Evolutionary conservation across 768 basidiomycete genomes (phyloP).

Genomic region (Cystobasidiopsis lactophilus): DNA sequence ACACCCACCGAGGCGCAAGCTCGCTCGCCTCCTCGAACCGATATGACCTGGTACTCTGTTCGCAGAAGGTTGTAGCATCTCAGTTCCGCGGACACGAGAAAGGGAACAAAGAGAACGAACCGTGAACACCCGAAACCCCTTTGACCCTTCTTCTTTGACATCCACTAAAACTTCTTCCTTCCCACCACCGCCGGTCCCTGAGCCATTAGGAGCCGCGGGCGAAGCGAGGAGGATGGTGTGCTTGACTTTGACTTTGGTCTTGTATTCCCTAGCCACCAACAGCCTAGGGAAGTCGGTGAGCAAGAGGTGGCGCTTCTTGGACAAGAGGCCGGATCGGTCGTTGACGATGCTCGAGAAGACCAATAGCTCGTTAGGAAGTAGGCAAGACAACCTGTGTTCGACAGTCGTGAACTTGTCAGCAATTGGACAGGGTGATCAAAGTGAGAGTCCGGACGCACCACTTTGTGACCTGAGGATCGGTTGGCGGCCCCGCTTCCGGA

Average conservation of each 20-base stretch:
- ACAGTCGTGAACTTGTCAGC: not conserved
- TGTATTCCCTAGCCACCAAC: conserved; percentile 14
- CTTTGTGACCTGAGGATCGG: conserved; percentile 1
- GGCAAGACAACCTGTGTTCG: conserved; percentile 1
- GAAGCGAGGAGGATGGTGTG: conserved; percentile 12
- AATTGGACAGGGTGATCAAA: not conserved
- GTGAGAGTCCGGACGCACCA: not conserved
- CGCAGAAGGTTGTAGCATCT: not conserved
- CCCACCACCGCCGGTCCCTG: too few species aligned
- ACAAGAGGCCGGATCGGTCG: not conserved
- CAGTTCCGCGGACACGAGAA: not conserved
- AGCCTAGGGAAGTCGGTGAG: conserved; percentile 17
- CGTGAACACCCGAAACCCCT: not conserved
- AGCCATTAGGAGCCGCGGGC: too few species aligned
- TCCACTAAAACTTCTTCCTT: not conserved
- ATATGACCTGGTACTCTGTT: not conserved
- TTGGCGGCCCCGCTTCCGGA: not conserved
- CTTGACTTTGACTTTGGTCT: conserved; percentile 13
- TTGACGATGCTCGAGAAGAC: conserved; percentile 2
- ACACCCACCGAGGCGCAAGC: not conserved
- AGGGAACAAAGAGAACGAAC: not conserved
- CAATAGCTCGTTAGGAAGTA: conserved; percentile 14
- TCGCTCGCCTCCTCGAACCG: not conserved
- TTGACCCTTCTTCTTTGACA: not conserved
- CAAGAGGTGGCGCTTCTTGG: conserved; percentile 14